Conservation (phyloP, 352 stramenopile species). For the Phytophthora meadii region DNA sequence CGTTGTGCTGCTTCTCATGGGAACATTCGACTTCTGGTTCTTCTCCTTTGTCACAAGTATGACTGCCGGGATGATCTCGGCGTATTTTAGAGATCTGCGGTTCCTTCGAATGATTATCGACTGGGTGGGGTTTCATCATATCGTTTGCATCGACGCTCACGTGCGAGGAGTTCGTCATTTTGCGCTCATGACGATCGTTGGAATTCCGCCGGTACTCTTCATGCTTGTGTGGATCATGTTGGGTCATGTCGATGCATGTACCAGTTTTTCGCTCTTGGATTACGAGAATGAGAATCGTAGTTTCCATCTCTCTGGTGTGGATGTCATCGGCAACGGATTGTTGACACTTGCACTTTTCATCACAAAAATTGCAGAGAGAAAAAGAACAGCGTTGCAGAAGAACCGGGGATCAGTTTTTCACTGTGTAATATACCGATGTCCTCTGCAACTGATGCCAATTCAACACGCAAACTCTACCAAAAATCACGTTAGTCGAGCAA, state of each 20-base stretch:
- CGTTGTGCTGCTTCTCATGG: conserved; percentile 37
- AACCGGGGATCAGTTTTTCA: conserved; percentile 12
- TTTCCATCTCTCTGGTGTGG: conserved; percentile 12
- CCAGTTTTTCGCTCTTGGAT: conserved; percentile 20
- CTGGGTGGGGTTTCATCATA: conserved; percentile 43
- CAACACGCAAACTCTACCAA: conserved; percentile 1
- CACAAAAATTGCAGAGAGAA: conserved; percentile 31
- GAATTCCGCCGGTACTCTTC: conserved; percentile 27
- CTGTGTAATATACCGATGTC: conserved; percentile 32
- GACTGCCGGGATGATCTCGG: conserved; percentile 33
- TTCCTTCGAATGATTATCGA: conserved; percentile 35
- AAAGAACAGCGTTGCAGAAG: conserved; percentile 8
- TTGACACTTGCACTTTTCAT: conserved; percentile 33
- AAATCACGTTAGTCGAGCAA: no score
- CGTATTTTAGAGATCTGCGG: conserved; percentile 39
- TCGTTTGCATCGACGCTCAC: conserved; percentile 41
- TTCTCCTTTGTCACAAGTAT: conserved; percentile 40
- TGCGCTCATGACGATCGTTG: conserved; percentile 13
- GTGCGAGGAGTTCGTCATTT: conserved; percentile 33
- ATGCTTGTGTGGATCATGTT: conserved; percentile 36
- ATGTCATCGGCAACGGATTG: conserved; percentile 35
- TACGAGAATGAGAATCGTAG: conserved; percentile 23
- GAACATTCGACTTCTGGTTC: conserved; percentile 56
- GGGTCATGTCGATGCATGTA: conserved; percentile 25
- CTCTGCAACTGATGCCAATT: conserved; percentile 18